A percentile compares a stretch with the other conserved stretches of the same genome.
These are phyloP conservation scores for Hypoxylon sp. DNA, from an alignment of 2,329 filamentous ascomycete genomes.

Conservation along the genomic window DNA sequence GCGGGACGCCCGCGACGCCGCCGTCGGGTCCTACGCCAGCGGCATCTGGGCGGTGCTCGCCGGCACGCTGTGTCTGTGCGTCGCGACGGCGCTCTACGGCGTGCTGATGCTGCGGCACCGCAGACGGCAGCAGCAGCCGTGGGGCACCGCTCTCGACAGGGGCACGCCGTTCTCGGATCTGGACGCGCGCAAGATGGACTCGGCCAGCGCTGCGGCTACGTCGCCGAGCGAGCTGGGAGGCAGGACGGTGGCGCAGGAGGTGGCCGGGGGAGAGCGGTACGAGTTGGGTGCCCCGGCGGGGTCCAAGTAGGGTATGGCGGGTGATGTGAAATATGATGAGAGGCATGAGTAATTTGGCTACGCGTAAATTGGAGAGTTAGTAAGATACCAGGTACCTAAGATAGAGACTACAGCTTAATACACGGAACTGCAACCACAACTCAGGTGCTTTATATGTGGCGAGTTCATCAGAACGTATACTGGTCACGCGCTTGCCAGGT, in stretches of 20 bases:
- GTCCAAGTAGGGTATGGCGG: slow-evolving; percentile 3
- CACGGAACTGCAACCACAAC: no score
- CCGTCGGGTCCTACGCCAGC: background rate
- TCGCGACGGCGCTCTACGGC: background rate
- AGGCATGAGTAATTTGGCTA: slow-evolving; percentile 5
- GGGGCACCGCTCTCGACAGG: no score
- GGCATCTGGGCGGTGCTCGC: background rate
- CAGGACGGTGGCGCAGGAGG: background rate
- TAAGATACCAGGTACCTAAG: no score
- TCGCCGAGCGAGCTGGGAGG: slow-evolving; percentile 5
- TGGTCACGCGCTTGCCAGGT: no score
- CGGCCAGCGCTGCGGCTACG: background rate
- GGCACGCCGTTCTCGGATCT: background rate
- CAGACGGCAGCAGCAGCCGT: no score
- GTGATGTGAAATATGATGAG: no score
- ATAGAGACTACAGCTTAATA: no score
- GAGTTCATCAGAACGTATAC: no score
- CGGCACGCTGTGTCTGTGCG: background rate
- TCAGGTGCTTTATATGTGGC: no score
- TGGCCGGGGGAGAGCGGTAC: background rate
- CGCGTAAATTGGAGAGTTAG: no score
- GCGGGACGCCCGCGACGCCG: background rate
- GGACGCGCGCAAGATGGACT: background rate
- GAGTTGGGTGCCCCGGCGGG: background rate
- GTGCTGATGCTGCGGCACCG: background rate